Conservation (phyloP, 805 yeast genomes). For the Babjeviella inositovora region DNA sequence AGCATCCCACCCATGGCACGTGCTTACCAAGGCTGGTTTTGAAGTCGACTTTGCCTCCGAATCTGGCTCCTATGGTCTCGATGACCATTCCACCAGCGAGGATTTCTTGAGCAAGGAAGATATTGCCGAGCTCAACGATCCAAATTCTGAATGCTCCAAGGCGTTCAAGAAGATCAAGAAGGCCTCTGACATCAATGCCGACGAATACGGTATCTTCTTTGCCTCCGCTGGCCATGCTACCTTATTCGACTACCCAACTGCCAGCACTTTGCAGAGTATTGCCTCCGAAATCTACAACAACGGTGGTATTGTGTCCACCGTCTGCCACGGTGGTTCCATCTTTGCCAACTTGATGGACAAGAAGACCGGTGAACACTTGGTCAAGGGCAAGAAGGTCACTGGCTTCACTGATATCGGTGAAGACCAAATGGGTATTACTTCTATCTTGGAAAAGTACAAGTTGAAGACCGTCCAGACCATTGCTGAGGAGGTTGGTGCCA, state of each 20-base stretch:
- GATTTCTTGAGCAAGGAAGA: constrained; percentile 29
- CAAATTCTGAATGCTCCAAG: constrained; percentile 17
- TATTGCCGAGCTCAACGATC: constrained; percentile 17
- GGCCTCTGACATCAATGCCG: constrained; percentile 28
- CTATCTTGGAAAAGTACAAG: constrained; percentile 9
- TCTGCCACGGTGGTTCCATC: constrained; percentile 55
- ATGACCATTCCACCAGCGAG: constrained; percentile 30
- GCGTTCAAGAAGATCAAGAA: constrained; percentile 22
- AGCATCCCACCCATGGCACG: constrained; percentile 41
- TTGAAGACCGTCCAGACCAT: constrained; percentile 19
- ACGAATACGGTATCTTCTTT: constrained; percentile 34
- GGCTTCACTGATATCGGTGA: constrained; percentile 50
- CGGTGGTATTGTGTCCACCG: constrained; percentile 45
- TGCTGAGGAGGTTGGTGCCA: constrained; percentile 22
- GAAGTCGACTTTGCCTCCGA: constrained; percentile 44
- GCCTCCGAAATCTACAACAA: constrained; percentile 28
- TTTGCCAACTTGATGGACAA: constrained; percentile 28
- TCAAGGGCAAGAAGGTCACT: constrained; percentile 37
- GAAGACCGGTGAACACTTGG: constrained; percentile 22
- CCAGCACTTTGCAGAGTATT: constrained; percentile 23
- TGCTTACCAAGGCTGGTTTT: constrained; percentile 26
- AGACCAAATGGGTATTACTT: constrained; percentile 5
- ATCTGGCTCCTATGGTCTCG: constrained; percentile 39
- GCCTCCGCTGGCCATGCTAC: constrained; percentile 61
- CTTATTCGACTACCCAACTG: constrained; percentile 38